phyloP scores from a whole-genome alignment of 2,329 filamentous ascomycete genomes.

The Allantophomopsis cytisporea region DNA sequence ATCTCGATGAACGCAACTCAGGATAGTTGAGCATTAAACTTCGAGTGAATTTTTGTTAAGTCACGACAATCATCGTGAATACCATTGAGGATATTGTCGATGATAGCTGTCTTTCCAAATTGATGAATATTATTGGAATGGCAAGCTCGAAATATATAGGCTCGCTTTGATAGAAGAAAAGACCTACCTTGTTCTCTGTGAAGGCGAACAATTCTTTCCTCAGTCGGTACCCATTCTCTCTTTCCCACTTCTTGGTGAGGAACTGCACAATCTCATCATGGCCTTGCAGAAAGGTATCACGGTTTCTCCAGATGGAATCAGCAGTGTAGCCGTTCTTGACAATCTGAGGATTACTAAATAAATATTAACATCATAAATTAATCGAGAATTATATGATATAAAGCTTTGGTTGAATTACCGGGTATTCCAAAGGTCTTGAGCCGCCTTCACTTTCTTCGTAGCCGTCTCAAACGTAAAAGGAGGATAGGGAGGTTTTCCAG shows the following conservation, averaged over 20 bases:
- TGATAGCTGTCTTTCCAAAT: no score
- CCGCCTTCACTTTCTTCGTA: conserved; percentile 65
- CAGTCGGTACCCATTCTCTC: conserved; percentile 58
- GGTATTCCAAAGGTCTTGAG: conserved; percentile 74
- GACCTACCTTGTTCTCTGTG: conserved; percentile 41
- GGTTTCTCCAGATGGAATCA: conserved; percentile 71
- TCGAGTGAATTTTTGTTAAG: no score
- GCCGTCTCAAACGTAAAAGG: conserved; percentile 68
- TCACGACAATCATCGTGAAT: no score
- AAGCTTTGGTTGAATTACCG: conserved; percentile 28
- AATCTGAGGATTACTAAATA: neutral
- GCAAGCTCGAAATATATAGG: no score
- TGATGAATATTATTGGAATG: no score
- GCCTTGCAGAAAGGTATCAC: conserved; percentile 54
- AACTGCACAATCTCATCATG: conserved; percentile 55
- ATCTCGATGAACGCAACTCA: no score
- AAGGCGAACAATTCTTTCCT: conserved; percentile 80
- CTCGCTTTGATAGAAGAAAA: no score
- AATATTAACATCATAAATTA: neutral
- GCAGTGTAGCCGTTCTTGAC: conserved; percentile 57
- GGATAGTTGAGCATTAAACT: no score
- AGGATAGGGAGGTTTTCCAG: conserved; percentile 35
- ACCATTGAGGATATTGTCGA: no score
- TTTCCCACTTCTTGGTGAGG: conserved; percentile 59
- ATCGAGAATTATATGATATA: neutral